phyloP scores from a whole-genome alignment of 176 grass and related monocot genomes.

The Calamus simplicifolius region DNA sequence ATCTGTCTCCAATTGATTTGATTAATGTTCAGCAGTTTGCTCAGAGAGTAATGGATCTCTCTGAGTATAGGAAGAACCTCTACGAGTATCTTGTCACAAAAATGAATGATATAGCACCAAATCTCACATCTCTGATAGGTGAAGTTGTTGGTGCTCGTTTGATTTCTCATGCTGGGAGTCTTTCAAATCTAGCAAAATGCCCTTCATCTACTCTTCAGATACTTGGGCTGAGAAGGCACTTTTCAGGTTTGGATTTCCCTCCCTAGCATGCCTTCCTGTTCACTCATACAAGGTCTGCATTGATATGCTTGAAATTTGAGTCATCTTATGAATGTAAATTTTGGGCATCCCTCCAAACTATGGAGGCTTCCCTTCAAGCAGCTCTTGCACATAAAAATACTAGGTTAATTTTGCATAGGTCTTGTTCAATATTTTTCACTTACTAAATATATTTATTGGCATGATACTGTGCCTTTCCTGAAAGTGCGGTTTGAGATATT shows the following conservation, averaged over 20 bases:
- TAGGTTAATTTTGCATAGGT: too few species aligned
- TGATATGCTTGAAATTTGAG: too few species aligned
- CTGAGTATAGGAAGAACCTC: slow-evolving; percentile 85
- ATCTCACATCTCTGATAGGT: slow-evolving; percentile 78
- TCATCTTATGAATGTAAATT: too few species aligned
- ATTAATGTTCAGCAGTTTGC: slow-evolving; percentile 90
- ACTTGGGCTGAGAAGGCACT: slow-evolving; percentile 97
- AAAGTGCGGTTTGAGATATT: too few species aligned
- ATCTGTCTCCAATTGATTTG: slow-evolving; percentile 80
- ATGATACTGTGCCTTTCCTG: too few species aligned
- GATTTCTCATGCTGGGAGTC: slow-evolving; percentile 96
- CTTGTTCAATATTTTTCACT: too few species aligned
- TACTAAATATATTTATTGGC: too few species aligned
- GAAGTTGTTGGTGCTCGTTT: slow-evolving; percentile 86
- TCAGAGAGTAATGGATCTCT: slow-evolving; percentile 78
- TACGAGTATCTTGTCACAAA: slow-evolving; percentile 98
- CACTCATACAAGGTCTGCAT: background rate
- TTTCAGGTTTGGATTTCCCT: slow-evolving; percentile 47
- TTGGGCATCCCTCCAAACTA: too few species aligned
- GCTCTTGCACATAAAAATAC: too few species aligned
- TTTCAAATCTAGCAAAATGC: slow-evolving; percentile 95
- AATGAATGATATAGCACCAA: slow-evolving; percentile 96
- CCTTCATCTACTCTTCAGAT: slow-evolving; percentile 92
- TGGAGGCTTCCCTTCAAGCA: too few species aligned
- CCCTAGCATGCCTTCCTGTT: background rate